These are phyloP conservation scores for Adansonia grandidieri DNA, from an alignment of 441 rosid species.

Conservation along the genomic window DNA sequence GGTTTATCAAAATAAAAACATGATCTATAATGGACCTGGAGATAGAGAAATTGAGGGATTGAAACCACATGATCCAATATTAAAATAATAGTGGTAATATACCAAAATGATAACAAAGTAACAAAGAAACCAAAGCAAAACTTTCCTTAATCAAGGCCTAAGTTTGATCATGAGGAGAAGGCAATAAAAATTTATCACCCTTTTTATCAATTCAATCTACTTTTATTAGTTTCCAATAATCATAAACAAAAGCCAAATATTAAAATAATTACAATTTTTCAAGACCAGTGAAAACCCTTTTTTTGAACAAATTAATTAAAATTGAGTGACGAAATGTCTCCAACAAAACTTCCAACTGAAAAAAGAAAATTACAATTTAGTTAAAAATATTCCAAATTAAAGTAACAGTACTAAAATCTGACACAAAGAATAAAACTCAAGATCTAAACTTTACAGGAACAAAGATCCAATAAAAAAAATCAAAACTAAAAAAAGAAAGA, in stretches of 20 bases:
- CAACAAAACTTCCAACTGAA: constrained; percentile 5
- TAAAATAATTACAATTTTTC: neutral
- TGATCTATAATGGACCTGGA: neutral
- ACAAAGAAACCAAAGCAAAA: neutral
- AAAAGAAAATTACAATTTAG: neutral
- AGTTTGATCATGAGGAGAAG: neutral
- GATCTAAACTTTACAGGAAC: neutral
- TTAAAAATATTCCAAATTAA: neutral
- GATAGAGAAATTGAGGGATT: neutral
- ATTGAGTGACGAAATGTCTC: neutral
- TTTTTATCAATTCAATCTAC: neutral
- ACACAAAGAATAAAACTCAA: constrained; percentile 21
- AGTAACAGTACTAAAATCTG: neutral
- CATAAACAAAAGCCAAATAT: neutral
- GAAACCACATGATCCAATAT: neutral
- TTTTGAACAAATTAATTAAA: neutral
- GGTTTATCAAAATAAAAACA: neutral
- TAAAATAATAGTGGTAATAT: neutral
- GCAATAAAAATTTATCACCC: neutral
- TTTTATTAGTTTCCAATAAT: neutral
- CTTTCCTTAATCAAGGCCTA: neutral
- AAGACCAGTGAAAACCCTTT: neutral
- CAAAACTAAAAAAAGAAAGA: neutral
- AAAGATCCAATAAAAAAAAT: constrained; percentile 4
- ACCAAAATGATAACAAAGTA: neutral